phyloP scores from a whole-genome alignment of 1,139 yeast species.

The Pneumocystis sp. region DNA sequence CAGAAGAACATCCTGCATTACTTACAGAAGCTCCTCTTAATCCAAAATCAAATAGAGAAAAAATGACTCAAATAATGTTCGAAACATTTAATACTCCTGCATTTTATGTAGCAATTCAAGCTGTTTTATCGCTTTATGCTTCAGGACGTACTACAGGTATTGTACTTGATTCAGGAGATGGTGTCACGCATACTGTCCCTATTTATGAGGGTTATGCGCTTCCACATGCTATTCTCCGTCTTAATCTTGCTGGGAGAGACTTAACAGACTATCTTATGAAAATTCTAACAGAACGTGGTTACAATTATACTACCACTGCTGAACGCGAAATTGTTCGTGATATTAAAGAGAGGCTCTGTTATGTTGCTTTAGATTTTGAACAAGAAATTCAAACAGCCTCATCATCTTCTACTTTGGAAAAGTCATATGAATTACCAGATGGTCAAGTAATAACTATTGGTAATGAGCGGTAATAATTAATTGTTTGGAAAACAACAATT shows the following conservation, averaged over 20 bases:
- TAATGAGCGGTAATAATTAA: slow-evolving; percentile 54
- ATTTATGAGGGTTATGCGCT: slow-evolving; percentile 98
- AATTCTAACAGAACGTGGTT: slow-evolving; percentile 96
- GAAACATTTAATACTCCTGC: slow-evolving; percentile 99
- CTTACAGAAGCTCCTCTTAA: slow-evolving; percentile 99
- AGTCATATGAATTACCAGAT: slow-evolving; percentile 98
- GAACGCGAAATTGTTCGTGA: slow-evolving; percentile 99
- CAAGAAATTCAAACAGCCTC: slow-evolving; percentile 98
- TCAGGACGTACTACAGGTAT: slow-evolving; percentile 99
- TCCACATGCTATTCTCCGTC: slow-evolving; percentile 97
- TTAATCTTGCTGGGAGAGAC: slow-evolving; percentile 99
- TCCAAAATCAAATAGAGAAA: slow-evolving; percentile 98
- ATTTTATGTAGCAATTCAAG: slow-evolving; percentile 96
- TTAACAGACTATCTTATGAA: slow-evolving; percentile 97
- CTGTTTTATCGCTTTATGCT: slow-evolving; percentile 92
- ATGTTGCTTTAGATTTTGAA: slow-evolving; percentile 90
- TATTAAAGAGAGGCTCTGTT: slow-evolving; percentile 97
- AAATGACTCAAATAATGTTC: slow-evolving; percentile 97
- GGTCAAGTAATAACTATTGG: slow-evolving; percentile 99
- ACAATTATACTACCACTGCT: slow-evolving; percentile 95
- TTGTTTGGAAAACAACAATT: slow-evolving; percentile 16
- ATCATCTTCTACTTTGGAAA: slow-evolving; percentile 95
- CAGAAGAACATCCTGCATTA: slow-evolving; percentile 96
- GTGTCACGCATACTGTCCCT: slow-evolving; percentile 99
- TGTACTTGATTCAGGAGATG: slow-evolving; percentile 98